Percentiles rank a stretch among this genome's conserved stretches.
These are phyloP conservation scores for Malassezia brasiliensis DNA, from an alignment of 1,284 basidiomycete species.

Conservation along the genomic window DNA sequence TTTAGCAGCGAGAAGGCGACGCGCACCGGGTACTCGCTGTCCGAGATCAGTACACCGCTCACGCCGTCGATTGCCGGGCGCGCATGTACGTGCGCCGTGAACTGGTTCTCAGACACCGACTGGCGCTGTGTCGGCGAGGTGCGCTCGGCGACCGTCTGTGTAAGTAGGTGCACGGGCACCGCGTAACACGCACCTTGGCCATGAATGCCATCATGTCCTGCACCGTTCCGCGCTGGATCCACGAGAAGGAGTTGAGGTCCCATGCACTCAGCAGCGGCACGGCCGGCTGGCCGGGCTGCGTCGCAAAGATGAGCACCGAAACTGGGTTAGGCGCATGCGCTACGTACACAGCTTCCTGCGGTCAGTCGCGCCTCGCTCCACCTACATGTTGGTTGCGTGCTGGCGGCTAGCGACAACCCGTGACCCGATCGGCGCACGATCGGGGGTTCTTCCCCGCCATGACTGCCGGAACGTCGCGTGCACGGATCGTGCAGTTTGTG, in stretches of 20 bases:
- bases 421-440: background rate
- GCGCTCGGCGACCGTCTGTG: slow-evolving; percentile 73
- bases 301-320: slow-evolving; percentile 38
- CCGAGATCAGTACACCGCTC: slow-evolving; percentile 79
- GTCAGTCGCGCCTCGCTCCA: background rate
- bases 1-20: slow-evolving; percentile 91
- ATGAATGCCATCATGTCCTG: slow-evolving; percentile 48
- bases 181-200: slow-evolving; percentile 33
- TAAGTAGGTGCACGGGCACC: background rate
- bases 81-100: slow-evolving; percentile 80
- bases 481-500: background rate
- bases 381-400: background rate
- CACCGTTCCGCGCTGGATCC: slow-evolving; percentile 66
- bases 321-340: slow-evolving; percentile 13
- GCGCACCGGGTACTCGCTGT: slow-evolving; percentile 90
- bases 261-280: slow-evolving; percentile 62
- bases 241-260: slow-evolving; percentile 84
- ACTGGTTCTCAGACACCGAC: slow-evolving; percentile 87
- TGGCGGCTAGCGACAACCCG: background rate
- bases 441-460: background rate
- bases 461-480: background rate
- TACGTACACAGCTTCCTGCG: slow-evolving; percentile 19
- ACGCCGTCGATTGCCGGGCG: slow-evolving; percentile 46
- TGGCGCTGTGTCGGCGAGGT: slow-evolving; percentile 62
- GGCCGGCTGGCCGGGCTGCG: slow-evolving; percentile 49